Evolutionary conservation across 1,284 basidiomycete species (phyloP), one percentile per base, ranked within the genome.

Genomic region (Puccinia novopanici): DNA sequence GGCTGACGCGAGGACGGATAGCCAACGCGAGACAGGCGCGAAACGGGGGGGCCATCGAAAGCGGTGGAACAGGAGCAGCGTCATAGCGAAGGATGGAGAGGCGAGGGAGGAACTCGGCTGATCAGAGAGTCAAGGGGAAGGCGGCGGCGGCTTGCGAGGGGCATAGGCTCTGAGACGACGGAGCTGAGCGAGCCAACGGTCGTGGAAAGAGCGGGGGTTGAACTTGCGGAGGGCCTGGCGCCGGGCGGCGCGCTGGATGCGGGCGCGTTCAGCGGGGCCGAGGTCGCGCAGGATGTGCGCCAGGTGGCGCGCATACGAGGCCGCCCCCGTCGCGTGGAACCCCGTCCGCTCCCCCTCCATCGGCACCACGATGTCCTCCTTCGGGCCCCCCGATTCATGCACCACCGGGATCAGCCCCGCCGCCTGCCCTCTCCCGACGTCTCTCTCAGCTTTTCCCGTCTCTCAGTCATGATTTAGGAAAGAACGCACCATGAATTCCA

Each of bases 391-490:
- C 0, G 94, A 97, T 0, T 92, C 93, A 85, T 99, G 95, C 0
- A 92, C 91, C 3, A 99, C 89, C 0, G 96, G 94, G 24, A 99
- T 92, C 1, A 96, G 89, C 0, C 96, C 96, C 0, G 96, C 93
- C 2, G 95, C 94, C 94, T 96, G n/a, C n/a, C n/a, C n/a, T n/a
- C n/a, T n/a, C n/a, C n/a, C n/a, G n/a, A n/a, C n/a, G n/a, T n/a
- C n/a, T n/a, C n/a, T n/a, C n/a, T n/a, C n/a, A n/a, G n/a, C n/a
- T n/a, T n/a, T n/a, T n/a, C n/a, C n/a, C n/a, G n/a, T n/a, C n/a
- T n/a, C n/a, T n/a, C n/a, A n/a, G n/a, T n/a, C n/a, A n/a, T n/a
- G n/a, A n/a, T 45, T 45, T 45, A 45, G 45, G 74, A 45, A 48
- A 78, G 30, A 50, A 86, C 90, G 80, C 75, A 92, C 94, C 95